These are phyloP conservation scores for Pseudogymnoascus sp. DNA, from an alignment of 2,329 filamentous ascomycete species.

Conservation along the genomic window DNA sequence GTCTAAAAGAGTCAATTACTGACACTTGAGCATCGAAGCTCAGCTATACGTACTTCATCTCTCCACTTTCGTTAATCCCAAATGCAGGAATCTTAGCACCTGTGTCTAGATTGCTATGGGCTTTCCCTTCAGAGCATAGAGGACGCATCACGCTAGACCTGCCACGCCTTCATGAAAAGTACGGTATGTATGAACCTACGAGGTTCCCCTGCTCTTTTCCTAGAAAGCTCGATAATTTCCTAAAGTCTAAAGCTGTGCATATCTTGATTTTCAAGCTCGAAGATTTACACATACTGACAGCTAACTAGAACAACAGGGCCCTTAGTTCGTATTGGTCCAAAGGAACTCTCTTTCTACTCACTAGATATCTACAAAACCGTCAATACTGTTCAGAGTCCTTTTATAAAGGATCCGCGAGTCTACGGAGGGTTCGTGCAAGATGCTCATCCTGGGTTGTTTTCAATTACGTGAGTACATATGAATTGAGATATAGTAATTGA, in stretches of 20 bases:
- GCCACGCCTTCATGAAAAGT: conserved; percentile 10
- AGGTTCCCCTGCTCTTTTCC: background rate
- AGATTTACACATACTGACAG: background rate
- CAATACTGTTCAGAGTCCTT: background rate
- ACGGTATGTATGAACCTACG: background rate
- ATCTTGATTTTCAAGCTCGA: background rate
- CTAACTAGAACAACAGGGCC: conserved; percentile 7
- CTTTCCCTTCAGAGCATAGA: conserved; percentile 8
- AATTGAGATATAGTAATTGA: background rate
- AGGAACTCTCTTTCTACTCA: conserved; percentile 14
- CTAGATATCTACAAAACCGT: conserved; percentile 14
- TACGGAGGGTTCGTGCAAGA: conserved; percentile 14
- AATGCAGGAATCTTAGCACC: conserved; percentile 12
- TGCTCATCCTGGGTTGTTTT: conserved; percentile 12
- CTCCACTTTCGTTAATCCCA: conserved; percentile 11
- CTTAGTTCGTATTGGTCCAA: conserved; percentile 13
- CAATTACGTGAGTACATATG: conserved; percentile 10
- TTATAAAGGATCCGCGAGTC: conserved; percentile 12
- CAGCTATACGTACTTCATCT: background rate
- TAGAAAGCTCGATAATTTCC: background rate
- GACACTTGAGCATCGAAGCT: background rate
- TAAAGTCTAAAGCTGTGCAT: background rate
- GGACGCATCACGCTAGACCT: conserved; percentile 13
- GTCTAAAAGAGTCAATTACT: background rate
- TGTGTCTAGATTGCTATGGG: conserved; percentile 12